Base-by-base conservation (phyloP, 306 rosid genomes). In the Casuarina cunninghamiana region DNA sequence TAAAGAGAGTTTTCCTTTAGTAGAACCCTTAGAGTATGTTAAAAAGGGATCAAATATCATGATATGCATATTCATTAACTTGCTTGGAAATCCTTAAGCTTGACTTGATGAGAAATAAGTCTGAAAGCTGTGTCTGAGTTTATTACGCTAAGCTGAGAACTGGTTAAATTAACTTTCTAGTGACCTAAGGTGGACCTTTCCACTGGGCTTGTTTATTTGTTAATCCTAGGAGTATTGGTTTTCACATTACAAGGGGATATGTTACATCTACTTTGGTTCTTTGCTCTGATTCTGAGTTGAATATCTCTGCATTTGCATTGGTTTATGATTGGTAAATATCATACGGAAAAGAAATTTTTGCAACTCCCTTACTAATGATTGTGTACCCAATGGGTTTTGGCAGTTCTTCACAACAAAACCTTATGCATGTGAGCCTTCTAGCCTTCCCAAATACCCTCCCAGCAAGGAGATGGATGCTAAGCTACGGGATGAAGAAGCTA, bases 391-490 rank as follows among this genome's bases (percentile, higher is more conserved):
- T 26, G n/a, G 65, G 49, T 82, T 81, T 74, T 77, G 86, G 83
- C 87, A 93, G 99, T 95, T 93, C 76, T 95, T 95, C 85, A 93
- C 90, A 12, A 91, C 96, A 63, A 87, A 88, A 81, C 98, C 98
- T 11, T 89, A 95, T 83, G 97, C 99, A 41, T 95, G 99, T 87
- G 99, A 95, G 11, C 99, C 99, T 46, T 88, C 99, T 39, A 95
- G 97, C 87, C 97, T 95, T 77, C 99, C 99, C 35, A 95, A 93
- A 83, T 95, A 95, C 89, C 99, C 99, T 78, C 99, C 99, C 80
- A 90, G 97, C 84, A 95, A 95, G 87, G 99, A 95, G 91, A 95
- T 95, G 97, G 99, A 95, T 80, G 99, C 99, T 53, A 95, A 95
- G 84, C 81, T 91, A 79, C 91, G 97, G 15, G 99, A 95, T 51